A percentile compares a stretch with the other conserved stretches of the same genome.
Conservation (phyloP, 2,329 filamentous ascomycete genomes). For the Fusarium sambucinum region DNA sequence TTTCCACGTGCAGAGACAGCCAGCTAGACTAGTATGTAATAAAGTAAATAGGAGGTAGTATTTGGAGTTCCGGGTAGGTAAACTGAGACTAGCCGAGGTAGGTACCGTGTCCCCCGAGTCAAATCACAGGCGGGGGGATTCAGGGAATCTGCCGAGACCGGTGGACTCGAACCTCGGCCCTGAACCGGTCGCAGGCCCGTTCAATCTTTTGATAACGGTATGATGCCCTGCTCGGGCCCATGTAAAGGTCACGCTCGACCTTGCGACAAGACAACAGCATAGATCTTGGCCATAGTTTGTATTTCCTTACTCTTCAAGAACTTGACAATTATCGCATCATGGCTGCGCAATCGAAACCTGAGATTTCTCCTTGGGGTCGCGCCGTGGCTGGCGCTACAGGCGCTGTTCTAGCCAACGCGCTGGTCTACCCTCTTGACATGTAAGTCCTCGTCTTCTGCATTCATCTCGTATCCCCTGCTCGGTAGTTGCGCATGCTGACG, state of each 20-base stretch:
- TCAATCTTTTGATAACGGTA: slow-evolving; percentile 40
- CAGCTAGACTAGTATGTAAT: not conserved
- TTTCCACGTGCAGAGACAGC: not conserved
- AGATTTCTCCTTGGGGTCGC: slow-evolving; percentile 90
- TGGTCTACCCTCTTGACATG: slow-evolving; percentile 98
- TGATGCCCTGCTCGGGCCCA: slow-evolving; percentile 13
- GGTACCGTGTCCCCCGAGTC: slow-evolving; percentile 39
- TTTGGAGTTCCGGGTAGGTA: not conserved
- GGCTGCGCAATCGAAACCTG: slow-evolving; percentile 72
- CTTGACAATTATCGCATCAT: slow-evolving; percentile 51
- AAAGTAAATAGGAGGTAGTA: not conserved
- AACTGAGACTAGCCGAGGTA: slow-evolving; percentile 47
- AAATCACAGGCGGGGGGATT: slow-evolving; percentile 43
- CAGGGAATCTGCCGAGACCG: slow-evolving; percentile 46
- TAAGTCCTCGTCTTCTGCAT: slow-evolving; percentile 60
- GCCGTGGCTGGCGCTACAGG: slow-evolving; percentile 93
- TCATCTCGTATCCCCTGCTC: not conserved
- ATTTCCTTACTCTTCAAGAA: not conserved
- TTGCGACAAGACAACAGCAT: slow-evolving; percentile 27
- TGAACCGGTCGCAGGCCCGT: slow-evolving; percentile 40
- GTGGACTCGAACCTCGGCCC: slow-evolving; percentile 45
- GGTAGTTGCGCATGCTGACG: slow-evolving; percentile 3
- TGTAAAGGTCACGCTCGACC: slow-evolving; percentile 14
- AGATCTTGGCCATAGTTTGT: slow-evolving; percentile 1
- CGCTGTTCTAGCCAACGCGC: slow-evolving; percentile 91